phyloP scores from a whole-genome alignment of 176 grass and related monocot genomes.

The Chloris gayana region DNA sequence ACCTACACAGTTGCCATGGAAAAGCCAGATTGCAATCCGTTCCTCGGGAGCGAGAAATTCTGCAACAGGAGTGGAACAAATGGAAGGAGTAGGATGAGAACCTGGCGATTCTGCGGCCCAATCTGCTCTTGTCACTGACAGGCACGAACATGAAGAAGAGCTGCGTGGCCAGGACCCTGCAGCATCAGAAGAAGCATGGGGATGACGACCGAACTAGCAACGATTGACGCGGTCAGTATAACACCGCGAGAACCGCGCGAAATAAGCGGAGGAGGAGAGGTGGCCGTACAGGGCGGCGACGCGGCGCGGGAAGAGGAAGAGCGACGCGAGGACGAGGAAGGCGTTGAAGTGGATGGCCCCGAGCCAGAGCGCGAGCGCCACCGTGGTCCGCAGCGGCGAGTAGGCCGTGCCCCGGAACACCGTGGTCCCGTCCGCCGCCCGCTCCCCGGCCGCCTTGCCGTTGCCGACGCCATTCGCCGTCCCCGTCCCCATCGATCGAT shows the following conservation, averaged over 20 bases:
- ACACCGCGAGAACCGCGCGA: neutral
- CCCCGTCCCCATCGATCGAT: conserved; percentile 29
- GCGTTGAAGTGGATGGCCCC: conserved; percentile 88
- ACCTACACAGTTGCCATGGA: conserved; percentile 47
- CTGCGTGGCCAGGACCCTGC: conserved; percentile 75
- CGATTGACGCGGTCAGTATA: neutral
- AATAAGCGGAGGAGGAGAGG: neutral
- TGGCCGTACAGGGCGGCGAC: conserved; percentile 56
- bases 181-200: neutral
- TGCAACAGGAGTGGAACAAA: too few relatives aligned
- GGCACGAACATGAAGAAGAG: conserved; percentile 85
- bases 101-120: conserved; percentile 68
- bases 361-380: conserved; percentile 86
- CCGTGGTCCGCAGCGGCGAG: conserved; percentile 57
- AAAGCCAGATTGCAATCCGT: conserved; percentile 36
- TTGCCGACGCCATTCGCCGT: conserved; percentile 9
- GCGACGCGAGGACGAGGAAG: conserved; percentile 59
- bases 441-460: conserved; percentile 17
- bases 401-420: conserved; percentile 65
- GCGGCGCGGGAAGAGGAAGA: conserved; percentile 81
- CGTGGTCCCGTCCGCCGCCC: conserved; percentile 31
- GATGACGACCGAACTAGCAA: neutral
- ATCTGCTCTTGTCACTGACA: conserved; percentile 53
- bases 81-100: conserved; percentile 6
- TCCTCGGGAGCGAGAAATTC: neutral